These are phyloP conservation scores for Ceratocystis smalleyi DNA, from an alignment of 2,329 filamentous ascomycete species.

Conservation along the genomic window DNA sequence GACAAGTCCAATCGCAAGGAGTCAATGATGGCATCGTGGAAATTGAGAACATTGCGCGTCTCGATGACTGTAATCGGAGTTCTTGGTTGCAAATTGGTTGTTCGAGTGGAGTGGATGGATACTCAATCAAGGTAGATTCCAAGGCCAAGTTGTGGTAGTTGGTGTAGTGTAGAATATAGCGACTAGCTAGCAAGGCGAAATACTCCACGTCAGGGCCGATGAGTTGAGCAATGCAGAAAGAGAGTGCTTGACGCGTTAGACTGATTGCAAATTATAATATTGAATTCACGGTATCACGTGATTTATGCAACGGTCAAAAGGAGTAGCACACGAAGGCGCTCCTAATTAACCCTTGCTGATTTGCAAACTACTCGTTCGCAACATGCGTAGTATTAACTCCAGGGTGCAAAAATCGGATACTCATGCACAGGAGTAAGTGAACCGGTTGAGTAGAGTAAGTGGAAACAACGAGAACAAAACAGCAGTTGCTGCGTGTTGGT, in stretches of 20 bases:
- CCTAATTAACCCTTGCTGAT: no score
- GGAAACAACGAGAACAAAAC: background rate
- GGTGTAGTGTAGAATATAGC: background rate
- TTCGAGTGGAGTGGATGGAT: background rate
- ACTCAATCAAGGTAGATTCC: background rate
- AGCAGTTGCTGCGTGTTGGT: background rate
- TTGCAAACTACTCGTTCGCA: background rate
- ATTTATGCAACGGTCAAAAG: background rate
- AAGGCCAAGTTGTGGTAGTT: background rate
- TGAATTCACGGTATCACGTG: background rate
- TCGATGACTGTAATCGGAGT: background rate
- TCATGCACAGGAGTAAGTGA: no score
- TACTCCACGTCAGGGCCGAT: background rate
- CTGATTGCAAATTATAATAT: background rate
- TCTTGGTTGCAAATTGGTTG: background rate
- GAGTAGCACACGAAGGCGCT: background rate
- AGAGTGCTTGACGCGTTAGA: background rate
- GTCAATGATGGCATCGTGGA: conserved; percentile 31
- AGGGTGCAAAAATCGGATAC: no score
- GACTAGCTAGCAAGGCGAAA: background rate
- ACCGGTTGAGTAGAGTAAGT: background rate
- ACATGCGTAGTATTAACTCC: background rate
- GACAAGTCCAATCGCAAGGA: conserved; percentile 28
- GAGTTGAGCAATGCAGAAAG: background rate
- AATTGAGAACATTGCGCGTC: conserved; percentile 28